A percentile compares a stretch with the other conserved stretches of the same genome.
These are phyloP conservation scores for Aegilops longissima DNA, from an alignment of 176 grass and related monocot genomes.

Conservation along the genomic window DNA sequence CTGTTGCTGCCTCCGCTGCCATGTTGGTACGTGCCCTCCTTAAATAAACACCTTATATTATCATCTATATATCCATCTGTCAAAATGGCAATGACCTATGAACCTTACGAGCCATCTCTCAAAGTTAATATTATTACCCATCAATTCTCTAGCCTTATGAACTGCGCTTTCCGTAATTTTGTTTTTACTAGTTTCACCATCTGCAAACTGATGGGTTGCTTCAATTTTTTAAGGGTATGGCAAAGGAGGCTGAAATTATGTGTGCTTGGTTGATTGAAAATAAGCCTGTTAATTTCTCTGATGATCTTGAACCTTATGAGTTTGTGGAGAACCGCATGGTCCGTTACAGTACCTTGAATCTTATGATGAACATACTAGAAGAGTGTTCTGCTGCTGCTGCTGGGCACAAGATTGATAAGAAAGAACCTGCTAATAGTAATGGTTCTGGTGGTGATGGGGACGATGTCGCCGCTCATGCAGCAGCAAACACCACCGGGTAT, in stretches of 20 bases:
- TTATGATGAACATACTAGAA: not conserved
- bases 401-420: not conserved
- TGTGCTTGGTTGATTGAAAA: not conserved
- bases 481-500: not conserved
- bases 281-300: not conserved
- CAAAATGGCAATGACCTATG: too few relatives aligned
- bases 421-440: not conserved
- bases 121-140: not conserved
- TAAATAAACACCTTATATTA: not conserved
- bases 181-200: not conserved
- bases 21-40: not conserved
- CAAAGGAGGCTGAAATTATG: conserved; percentile 10
- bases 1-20: not conserved
- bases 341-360: not conserved
- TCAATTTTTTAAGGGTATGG: not conserved
- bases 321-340: not conserved
- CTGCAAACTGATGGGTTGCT: not conserved
- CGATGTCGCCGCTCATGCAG: not conserved
- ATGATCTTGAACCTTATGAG: not conserved
- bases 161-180: not conserved
- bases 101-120: too few relatives aligned
- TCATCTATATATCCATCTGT: not conserved
- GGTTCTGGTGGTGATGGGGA: not conserved
- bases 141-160: not conserved
- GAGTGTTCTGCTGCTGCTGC: not conserved